phyloP scores from a whole-genome alignment of 805 yeast genomes.

The Candida boidinii region DNA sequence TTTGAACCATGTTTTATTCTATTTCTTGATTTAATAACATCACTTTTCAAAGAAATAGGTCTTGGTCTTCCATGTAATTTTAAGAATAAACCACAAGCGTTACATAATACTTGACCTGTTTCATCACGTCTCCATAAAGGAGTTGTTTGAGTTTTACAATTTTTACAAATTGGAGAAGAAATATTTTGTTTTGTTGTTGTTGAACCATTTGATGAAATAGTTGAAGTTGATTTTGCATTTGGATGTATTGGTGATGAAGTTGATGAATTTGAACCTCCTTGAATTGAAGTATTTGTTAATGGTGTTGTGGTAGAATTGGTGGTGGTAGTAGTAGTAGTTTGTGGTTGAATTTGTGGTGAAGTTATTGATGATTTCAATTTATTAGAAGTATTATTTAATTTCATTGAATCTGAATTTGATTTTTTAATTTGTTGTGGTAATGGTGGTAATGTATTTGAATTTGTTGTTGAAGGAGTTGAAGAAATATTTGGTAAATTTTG shows the following conservation, averaged over 20 bases:
- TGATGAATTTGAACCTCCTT: too few species aligned
- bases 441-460: too few species aligned
- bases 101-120: slow-evolving; percentile 81
- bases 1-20: slow-evolving; percentile 50
- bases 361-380: too few species aligned
- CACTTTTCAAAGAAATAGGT: slow-evolving; percentile 86
- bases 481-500: too few species aligned
- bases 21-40: slow-evolving; percentile 85
- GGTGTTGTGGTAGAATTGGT: slow-evolving; percentile 1
- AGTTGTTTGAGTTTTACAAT: slow-evolving; percentile 87
- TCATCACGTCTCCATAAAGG: slow-evolving; percentile 96
- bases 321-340: background rate
- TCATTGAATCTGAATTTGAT: too few species aligned
- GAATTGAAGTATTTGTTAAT: too few species aligned
- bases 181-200: slow-evolving; percentile 59
- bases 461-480: too few species aligned
- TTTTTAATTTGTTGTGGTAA: too few species aligned
- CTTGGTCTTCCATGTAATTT: slow-evolving; percentile 90
- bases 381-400: too few species aligned
- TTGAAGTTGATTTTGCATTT: slow-evolving; percentile 51
- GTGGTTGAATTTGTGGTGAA: background rate
- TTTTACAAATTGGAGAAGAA: slow-evolving; percentile 69
- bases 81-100: slow-evolving; percentile 87
- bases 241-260: slow-evolving; percentile 34
- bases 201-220: slow-evolving; percentile 50